These are phyloP conservation scores for Acer campestre DNA, from an alignment of 345 rosid genomes.

Conservation along the genomic window DNA sequence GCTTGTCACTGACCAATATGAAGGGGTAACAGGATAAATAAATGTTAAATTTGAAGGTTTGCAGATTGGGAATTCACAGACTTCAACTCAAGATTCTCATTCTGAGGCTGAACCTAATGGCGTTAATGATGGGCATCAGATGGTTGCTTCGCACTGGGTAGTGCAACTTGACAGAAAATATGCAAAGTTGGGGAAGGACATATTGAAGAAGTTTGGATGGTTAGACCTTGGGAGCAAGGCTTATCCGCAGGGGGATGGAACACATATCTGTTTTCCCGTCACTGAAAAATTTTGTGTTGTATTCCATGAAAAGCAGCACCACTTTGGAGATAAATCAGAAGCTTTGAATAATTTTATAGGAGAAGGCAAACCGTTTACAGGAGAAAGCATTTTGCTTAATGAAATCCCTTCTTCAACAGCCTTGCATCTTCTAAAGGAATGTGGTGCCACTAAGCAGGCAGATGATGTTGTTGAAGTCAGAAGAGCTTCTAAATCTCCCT, in stretches of 20 bases:
- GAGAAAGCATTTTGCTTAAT: constrained; percentile 33
- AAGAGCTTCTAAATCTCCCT: constrained; percentile 62
- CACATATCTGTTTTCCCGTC: constrained; percentile 76
- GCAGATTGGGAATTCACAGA: no score
- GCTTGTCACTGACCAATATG: no score
- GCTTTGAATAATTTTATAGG: constrained; percentile 33
- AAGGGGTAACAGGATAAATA: no score
- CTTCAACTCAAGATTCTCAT: no score
- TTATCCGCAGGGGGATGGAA: constrained; percentile 47
- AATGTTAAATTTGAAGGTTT: no score
- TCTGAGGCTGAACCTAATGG: no score
- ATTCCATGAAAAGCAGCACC: constrained; percentile 41
- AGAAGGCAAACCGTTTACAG: constrained; percentile 28
- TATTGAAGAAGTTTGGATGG: constrained; percentile 86
- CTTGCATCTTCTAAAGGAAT: constrained; percentile 57
- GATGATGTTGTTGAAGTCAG: constrained; percentile 57
- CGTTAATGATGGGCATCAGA: no score
- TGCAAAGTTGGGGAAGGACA: constrained; percentile 83
- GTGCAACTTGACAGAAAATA: constrained; percentile 49
- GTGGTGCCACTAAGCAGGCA: constrained; percentile 48
- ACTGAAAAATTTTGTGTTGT: constrained; percentile 58
- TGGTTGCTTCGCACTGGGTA: no score
- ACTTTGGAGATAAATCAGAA: constrained; percentile 26
- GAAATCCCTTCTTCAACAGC: constrained; percentile 56
- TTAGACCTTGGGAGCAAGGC: constrained; percentile 79